These are phyloP conservation scores for Suillus americanus DNA, from an alignment of 768 basidiomycete species.

Conservation along the genomic window DNA sequence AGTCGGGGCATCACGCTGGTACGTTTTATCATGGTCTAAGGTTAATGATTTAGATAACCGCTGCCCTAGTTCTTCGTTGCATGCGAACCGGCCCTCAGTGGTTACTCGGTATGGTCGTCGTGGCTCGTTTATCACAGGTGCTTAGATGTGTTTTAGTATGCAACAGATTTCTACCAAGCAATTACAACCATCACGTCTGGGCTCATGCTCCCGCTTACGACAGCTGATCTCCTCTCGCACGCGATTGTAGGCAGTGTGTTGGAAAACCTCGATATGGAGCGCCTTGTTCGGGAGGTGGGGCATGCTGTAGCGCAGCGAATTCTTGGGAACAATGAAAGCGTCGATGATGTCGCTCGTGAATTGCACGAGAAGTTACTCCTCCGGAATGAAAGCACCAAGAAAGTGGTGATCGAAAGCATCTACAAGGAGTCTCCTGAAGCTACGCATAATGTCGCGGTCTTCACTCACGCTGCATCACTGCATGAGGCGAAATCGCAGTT, in stretches of 20 bases:
- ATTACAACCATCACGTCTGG: conserved; percentile 92
- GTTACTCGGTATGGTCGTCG: conserved; percentile 68
- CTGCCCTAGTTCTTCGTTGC: conserved; percentile 90
- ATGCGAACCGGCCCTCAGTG: conserved; percentile 93
- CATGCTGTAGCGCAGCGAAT: conserved; percentile 91
- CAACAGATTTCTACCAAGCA: conserved; percentile 93
- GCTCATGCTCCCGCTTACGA: conserved; percentile 93
- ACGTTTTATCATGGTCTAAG: neutral
- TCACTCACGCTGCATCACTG: conserved; percentile 70
- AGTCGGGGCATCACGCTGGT: conserved; percentile 87
- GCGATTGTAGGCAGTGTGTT: conserved; percentile 96
- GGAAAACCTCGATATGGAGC: conserved; percentile 98
- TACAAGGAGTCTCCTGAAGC: conserved; percentile 91
- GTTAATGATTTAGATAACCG: conserved; percentile 5
- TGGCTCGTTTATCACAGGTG: conserved; percentile 18
- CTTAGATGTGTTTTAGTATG: conserved; percentile 53
- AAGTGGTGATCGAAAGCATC: conserved; percentile 94
- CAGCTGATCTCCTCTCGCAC: conserved; percentile 90
- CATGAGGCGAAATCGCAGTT: conserved; percentile 73
- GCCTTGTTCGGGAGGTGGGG: conserved; percentile 92
- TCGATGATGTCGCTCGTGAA: conserved; percentile 94
- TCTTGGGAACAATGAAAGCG: conserved; percentile 89
- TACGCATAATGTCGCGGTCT: conserved; percentile 85
- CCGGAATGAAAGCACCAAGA: conserved; percentile 95
- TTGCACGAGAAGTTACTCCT: conserved; percentile 88